Conservation (phyloP, 257 asterid genomes). For the Gentiana dahurica region DNA sequence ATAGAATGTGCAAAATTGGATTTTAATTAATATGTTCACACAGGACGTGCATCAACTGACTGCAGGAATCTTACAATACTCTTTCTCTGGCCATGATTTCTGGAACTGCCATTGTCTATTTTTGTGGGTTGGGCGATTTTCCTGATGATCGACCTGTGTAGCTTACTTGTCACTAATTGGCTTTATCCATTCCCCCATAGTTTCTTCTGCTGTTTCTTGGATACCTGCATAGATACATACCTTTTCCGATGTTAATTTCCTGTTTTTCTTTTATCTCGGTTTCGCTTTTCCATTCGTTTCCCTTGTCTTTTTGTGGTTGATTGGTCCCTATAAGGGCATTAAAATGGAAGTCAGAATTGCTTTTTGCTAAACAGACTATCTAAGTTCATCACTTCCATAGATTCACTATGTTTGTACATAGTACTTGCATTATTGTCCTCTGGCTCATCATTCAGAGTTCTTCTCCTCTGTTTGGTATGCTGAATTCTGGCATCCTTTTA, state of each 20-base stretch:
- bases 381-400: constrained; percentile 40
- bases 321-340: constrained; percentile 37
- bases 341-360: constrained; percentile 36
- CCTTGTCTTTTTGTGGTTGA: constrained; percentile 41
- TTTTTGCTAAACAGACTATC: constrained; percentile 40
- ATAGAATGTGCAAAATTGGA: constrained; percentile 22
- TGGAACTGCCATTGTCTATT: constrained; percentile 51
- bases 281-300: constrained; percentile 23
- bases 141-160: constrained; percentile 40
- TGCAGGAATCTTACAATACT: constrained; percentile 71
- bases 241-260: constrained; percentile 16
- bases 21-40: constrained; percentile 42
- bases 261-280: constrained; percentile 31
- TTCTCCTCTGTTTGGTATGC: constrained; percentile 49
- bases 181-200: constrained; percentile 18
- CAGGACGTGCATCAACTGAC: constrained; percentile 62
- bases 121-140: constrained; percentile 27
- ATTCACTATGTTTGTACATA: constrained; percentile 47
- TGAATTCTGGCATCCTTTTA: constrained; percentile 43
- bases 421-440: constrained; percentile 48
- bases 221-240: constrained; percentile 33
- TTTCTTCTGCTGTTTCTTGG: constrained; percentile 33
- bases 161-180: constrained; percentile 29
- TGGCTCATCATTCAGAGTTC: constrained; percentile 38
- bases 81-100: constrained; percentile 61